Percentiles rank a stretch among this genome's conserved stretches.
Conservation (phyloP, 1,284 basidiomycete genomes). For the Malassezia obtusa region DNA sequence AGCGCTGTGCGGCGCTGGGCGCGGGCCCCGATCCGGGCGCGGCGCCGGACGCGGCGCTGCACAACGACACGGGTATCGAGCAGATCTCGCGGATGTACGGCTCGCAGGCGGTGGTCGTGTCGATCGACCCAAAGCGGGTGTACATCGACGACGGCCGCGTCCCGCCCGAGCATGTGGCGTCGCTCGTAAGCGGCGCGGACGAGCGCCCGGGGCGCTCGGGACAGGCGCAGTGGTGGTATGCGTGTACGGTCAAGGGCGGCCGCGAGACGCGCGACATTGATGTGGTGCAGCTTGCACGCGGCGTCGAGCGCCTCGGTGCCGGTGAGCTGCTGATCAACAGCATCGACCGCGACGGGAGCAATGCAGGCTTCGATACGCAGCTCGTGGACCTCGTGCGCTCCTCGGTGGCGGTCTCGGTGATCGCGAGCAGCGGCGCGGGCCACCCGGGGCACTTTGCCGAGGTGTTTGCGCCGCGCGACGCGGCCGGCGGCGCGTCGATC, state of each 20-base stretch:
- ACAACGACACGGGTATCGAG: slow-evolving; percentile 68
- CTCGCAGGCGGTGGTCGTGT: slow-evolving; percentile 94
- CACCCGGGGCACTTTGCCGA: slow-evolving; percentile 69
- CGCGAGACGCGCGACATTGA: slow-evolving; percentile 80
- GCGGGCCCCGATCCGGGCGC: slow-evolving; percentile 84
- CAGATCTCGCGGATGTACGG: slow-evolving; percentile 84
- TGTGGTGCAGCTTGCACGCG: slow-evolving; percentile 78
- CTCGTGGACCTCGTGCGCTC: slow-evolving; percentile 63
- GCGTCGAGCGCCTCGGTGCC: slow-evolving; percentile 78
- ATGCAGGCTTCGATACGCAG: slow-evolving; percentile 81
- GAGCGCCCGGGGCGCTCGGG: slow-evolving; percentile 52
- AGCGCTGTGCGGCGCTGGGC: slow-evolving; percentile 61
- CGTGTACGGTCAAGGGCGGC: slow-evolving; percentile 91
- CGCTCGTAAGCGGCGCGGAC: slow-evolving; percentile 32
- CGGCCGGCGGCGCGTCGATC: slow-evolving; percentile 50
- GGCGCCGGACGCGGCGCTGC: slow-evolving; percentile 50
- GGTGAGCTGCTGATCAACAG: slow-evolving; percentile 93
- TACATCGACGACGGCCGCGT: slow-evolving; percentile 61
- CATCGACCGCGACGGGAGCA: slow-evolving; percentile 91
- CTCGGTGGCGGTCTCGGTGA: slow-evolving; percentile 76
- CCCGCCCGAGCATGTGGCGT: slow-evolving; percentile 50
- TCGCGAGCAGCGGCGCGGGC: slow-evolving; percentile 86
- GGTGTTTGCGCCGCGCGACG: slow-evolving; percentile 50
- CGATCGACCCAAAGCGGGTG: slow-evolving; percentile 82
- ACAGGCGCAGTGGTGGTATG: slow-evolving; percentile 82